These are phyloP conservation scores for Apiospora marii DNA, from an alignment of 2,329 filamentous ascomycete genomes.

Conservation along the genomic window DNA sequence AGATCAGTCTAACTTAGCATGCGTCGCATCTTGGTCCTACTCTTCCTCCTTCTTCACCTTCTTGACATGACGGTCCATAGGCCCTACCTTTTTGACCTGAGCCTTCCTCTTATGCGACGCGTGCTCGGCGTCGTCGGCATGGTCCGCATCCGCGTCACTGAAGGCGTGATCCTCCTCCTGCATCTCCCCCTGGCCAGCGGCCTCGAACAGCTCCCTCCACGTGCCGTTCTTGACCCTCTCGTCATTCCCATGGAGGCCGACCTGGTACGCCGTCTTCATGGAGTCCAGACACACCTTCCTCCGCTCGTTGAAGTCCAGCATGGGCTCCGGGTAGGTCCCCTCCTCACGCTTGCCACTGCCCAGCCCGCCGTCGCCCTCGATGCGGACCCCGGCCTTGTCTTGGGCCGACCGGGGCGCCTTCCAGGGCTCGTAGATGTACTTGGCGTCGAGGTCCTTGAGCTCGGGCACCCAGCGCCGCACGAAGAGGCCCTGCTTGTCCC, in stretches of 20 bases:
- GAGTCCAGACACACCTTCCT: constrained; percentile 69
- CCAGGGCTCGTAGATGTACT: constrained; percentile 83
- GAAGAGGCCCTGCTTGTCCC: constrained; percentile 73
- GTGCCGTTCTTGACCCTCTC: constrained; percentile 67
- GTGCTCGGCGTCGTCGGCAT: constrained; percentile 36
- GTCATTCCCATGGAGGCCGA: constrained; percentile 71
- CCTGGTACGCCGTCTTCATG: constrained; percentile 75
- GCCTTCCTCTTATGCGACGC: constrained; percentile 40
- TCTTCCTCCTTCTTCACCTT: constrained; percentile 18
- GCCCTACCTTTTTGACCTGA: constrained; percentile 32
- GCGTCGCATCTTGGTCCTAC: not conserved
- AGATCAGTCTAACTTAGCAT: not conserved
- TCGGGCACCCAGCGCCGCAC: constrained; percentile 74
- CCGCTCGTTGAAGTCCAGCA: constrained; percentile 76
- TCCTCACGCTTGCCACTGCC: constrained; percentile 45
- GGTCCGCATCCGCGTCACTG: constrained; percentile 43
- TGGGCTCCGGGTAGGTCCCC: constrained; percentile 73
- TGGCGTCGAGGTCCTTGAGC: constrained; percentile 65
- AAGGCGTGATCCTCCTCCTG: constrained; percentile 39
- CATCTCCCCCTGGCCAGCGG: constrained; percentile 48
- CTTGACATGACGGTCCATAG: constrained; percentile 27
- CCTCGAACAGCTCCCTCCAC: constrained; percentile 57
- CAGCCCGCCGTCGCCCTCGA: constrained; percentile 58
- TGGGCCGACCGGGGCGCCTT: constrained; percentile 74
- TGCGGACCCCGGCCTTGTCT: constrained; percentile 69